Evolutionary conservation across 148 eudicot genomes (phyloP), one percentile per base, ranked within the genome.

Genomic region (Fagopyrum tataricum): DNA sequence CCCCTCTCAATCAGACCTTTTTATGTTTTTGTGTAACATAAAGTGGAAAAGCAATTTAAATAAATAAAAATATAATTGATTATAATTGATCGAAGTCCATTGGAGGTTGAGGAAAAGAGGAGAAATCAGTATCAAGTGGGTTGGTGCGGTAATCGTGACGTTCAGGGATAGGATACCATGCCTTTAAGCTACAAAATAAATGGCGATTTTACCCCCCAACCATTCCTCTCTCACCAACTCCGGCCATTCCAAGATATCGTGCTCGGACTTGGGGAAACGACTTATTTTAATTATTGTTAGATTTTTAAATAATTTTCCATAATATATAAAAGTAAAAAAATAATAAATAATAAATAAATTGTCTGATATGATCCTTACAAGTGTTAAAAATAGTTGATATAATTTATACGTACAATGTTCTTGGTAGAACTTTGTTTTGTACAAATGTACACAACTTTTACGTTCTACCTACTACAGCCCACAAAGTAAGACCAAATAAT

Each of bases 61-160:
- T 6, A 31, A 53, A 4, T 53, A n/a, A n/a, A 53, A 17, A 17
- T 2, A 2, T 17, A 53, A 17, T 18, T 2, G 8, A 31, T 31
- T 31, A 55, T 5, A 17, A 15, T 21, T 53, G 23, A 53, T 23
- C 8, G 5, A 53, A 53, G 17, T 31, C 37, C 37, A 31, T 31
- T 31, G 13, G 58, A 8, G 58, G 58, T 20, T 31, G 20, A 53
- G 20, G 5, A 53, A 53, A 48, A 48, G 61, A 55, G 61, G 11
- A 56, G 64, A 13, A 14, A 24, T 58, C 14, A 15, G 17, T 59
- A 39, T 59, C 66, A 59, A 59, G 66, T 59, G 66, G 66, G 66
- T 59, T 59, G 66, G 66, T 59, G 66, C 11, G 37, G 15, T 5
- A 59, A 20, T 59, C 26, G 39, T 2, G 17, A 23, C 37, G 37